A percentile compares a stretch with the other conserved stretches of the same genome.
Evolutionary conservation across 2,329 filamentous ascomycete species (phyloP).

Genomic region (Magnaporthiopsis poae): DNA sequence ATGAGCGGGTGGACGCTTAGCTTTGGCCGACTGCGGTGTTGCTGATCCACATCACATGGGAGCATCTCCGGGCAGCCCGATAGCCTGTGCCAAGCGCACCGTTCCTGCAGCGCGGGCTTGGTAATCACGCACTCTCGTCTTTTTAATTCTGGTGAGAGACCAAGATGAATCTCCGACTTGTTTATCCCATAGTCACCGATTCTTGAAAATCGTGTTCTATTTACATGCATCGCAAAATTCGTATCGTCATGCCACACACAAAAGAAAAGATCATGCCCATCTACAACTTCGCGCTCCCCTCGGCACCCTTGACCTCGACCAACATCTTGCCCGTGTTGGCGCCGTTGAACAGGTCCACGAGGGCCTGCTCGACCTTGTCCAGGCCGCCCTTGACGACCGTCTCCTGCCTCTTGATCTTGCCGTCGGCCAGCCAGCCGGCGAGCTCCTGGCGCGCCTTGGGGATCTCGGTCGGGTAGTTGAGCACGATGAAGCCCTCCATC

Average conservation of each 20-base stretch:
- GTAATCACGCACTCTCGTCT: too few relatives aligned
- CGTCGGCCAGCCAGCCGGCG: slow-evolving; percentile 57
- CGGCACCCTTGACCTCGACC: slow-evolving; percentile 17
- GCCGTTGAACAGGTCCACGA: slow-evolving; percentile 57
- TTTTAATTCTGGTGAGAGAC: background rate
- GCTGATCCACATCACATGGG: too few relatives aligned
- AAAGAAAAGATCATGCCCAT: background rate
- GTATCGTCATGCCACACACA: background rate
- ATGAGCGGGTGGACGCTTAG: too few relatives aligned
- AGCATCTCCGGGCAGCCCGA: too few relatives aligned
- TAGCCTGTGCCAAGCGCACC: too few relatives aligned
- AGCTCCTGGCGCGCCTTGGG: slow-evolving; percentile 49
- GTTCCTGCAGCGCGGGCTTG: too few relatives aligned
- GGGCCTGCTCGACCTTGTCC: slow-evolving; percentile 49
- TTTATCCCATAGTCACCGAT: background rate
- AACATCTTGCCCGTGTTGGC: slow-evolving; percentile 41
- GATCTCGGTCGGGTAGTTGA: slow-evolving; percentile 54
- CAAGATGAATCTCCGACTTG: background rate
- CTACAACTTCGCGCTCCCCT: slow-evolving; percentile 14
- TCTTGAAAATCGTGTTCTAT: background rate
- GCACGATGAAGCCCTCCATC: slow-evolving; percentile 64
- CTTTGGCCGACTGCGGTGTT: too few relatives aligned
- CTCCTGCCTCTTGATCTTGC: slow-evolving; percentile 62
- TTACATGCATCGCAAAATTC: background rate
- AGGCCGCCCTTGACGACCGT: slow-evolving; percentile 63